Evolutionary conservation across 805 yeast genomes (phyloP), one percentile per base, ranked within the genome.

Genomic region (Allodekkera sacchari): DNA sequence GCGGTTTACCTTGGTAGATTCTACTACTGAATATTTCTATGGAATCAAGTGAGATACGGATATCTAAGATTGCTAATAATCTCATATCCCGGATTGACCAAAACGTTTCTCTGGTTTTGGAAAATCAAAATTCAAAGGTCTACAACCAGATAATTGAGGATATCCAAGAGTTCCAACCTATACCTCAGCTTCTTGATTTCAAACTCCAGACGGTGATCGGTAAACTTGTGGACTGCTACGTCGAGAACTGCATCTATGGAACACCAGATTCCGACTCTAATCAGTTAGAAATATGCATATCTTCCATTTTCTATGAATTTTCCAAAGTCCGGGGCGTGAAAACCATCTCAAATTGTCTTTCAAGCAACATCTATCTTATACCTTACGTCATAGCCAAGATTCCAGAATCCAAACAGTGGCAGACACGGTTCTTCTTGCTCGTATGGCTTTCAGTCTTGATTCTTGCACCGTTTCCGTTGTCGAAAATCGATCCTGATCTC

Each of bases 391-490:
- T 66, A 1, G 23, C 31, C 4, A 36, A 43, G 14, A 34, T 67
- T 8, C 44, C 28, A 36, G 6, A 7, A 28, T 32, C 30, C 10
- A 11, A 16, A 5, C 8, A 22, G 9, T 40, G 44, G 44, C 30
- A 33, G 26, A 9, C 13, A n/a, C 18, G 28, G 22, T 76, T 60
- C 35, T 53, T 77, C 8, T 47, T 75, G 25, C 53, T 85, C 7
- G 58, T 81, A 3, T 88, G 95, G 95, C 62, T 84, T 7, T 67
- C 79, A 0, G 72, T 78, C 7, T 56, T 87, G 15, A 67, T 76
- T 0, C 57, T 82, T n/a, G 72, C 77, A 0, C 96, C 97, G 0
- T 87, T 88, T 47, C 66, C 71, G 2, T 57, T 88, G 17, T 54
- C 52, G 1, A 39, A 55, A 0, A 52, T 78, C 11, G 29, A 49